Evolutionary conservation across 768 basidiomycete genomes (phyloP), one percentile per base, ranked within the genome.

Genomic region (Collybia mongolica): DNA sequence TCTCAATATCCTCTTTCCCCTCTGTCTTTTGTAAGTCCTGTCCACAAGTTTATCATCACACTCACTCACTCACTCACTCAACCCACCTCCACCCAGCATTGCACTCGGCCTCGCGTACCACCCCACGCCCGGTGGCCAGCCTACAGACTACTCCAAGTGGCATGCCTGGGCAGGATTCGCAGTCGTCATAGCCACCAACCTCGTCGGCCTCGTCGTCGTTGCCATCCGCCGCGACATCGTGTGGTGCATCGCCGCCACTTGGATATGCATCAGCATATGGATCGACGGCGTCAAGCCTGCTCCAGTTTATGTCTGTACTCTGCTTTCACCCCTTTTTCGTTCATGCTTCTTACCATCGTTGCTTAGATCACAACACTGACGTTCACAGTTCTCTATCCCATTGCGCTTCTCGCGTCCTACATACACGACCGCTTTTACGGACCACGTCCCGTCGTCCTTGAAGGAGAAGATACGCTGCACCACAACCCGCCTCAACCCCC

Each of bases 141-240:
- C 74, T 11, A 76, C 76, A 1, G 66, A 78, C 42, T 76, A 87
- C 54, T 82, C 82, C 36, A 70, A 64, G 1, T 77, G 75, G 44
- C 80, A 88, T 54, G 74, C 83, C 1, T 92, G 86, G 83, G 73
- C 84, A 0, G 93, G 87, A 0, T 84, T 94, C 39, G 82, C 77
- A 2, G 81, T 86, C 18, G 70, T 93, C 22, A 69, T 86, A 7
- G 74, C 74, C 6, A 81, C 84, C 3, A 92, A 95, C 61, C 32
- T 81, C 38, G 49, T 81, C 52, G 80, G 80, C 2, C 58, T 88
- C 0, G 28, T 83, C 29, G 76, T 88, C 24, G 64, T 90, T 32
- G 58, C 76, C 2, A n/a, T 79, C 1, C 72, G 83, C 1, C 70
- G 78, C 2, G 90, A 92, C 57, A 66, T 91, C 43, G 84, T 90